Evolutionary conservation across 352 stramenopile genomes (phyloP).

Genomic region (Phytophthora podocarpi): DNA sequence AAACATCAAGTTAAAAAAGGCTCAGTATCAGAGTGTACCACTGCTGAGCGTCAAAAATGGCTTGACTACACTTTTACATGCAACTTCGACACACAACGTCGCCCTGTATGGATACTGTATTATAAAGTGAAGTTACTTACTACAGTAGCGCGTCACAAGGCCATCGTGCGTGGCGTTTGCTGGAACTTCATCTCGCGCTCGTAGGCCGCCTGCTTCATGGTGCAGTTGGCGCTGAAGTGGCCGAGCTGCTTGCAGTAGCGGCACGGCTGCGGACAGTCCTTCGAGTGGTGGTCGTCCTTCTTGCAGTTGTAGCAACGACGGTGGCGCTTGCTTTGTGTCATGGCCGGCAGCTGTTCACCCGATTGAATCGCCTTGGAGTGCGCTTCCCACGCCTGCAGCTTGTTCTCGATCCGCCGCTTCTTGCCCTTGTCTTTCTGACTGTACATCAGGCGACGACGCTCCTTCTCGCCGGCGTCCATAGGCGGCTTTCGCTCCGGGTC

Average conservation of each 20-base stretch:
- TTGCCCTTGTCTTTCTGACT: constrained; percentile 78
- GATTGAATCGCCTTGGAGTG: constrained; percentile 49
- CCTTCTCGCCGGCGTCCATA: constrained; percentile 83
- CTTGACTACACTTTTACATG: neutral
- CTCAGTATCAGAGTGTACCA: neutral
- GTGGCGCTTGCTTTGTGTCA: constrained; percentile 49
- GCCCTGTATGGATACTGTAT: no score
- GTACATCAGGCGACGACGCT: constrained; percentile 72
- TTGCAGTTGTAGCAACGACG: constrained; percentile 89
- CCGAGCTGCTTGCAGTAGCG: constrained; percentile 79
- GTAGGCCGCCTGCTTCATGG: constrained; percentile 63
- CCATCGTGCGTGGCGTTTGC: constrained; percentile 65
- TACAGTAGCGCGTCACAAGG: constrained; percentile 47
- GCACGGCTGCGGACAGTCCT: constrained; percentile 73
- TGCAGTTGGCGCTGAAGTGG: constrained; percentile 79
- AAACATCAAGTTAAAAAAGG: constrained; percentile 20
- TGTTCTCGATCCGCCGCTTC: constrained; percentile 80
- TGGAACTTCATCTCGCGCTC: constrained; percentile 58
- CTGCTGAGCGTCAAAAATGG: constrained; percentile 6
- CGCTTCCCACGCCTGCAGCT: constrained; percentile 58
- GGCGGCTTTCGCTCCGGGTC: constrained; percentile 63
- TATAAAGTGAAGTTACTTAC: no score
- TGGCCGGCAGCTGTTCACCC: constrained; percentile 40
- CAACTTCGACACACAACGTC: no score
- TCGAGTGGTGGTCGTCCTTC: constrained; percentile 76